phyloP scores from a whole-genome alignment of 2,329 filamentous ascomycete genomes.

The Claviceps cyperi region DNA sequence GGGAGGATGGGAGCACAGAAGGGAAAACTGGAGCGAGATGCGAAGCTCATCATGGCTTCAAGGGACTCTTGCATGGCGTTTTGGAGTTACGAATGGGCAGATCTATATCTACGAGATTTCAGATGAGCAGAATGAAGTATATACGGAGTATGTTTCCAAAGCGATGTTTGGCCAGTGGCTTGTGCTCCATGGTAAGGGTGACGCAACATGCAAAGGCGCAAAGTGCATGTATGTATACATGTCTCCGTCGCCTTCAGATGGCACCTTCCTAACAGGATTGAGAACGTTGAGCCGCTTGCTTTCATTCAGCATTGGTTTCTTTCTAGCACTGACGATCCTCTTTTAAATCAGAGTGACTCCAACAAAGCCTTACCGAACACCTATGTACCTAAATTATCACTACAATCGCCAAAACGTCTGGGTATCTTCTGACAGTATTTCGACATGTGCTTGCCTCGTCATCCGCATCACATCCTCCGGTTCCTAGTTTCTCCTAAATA shows the following conservation, averaged over 20 bases:
- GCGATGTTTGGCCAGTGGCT: neutral
- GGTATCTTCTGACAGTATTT: neutral
- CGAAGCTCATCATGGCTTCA: slow-evolving; percentile 3
- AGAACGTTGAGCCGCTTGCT: neutral
- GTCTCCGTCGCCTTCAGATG: neutral
- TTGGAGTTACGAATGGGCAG: slow-evolving; percentile 3
- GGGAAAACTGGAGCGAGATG: neutral
- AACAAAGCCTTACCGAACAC: neutral
- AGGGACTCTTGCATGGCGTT: slow-evolving; percentile 11
- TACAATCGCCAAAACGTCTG: neutral
- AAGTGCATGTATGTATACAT: neutral
- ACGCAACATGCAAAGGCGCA: neutral
- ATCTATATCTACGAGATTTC: neutral
- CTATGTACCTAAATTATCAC: neutral
- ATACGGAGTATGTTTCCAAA: neutral
- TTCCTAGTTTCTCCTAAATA: neutral
- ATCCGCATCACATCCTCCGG: neutral
- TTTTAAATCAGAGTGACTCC: neutral
- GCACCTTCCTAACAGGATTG: neutral
- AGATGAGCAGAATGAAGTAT: neutral
- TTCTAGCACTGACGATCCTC: neutral
- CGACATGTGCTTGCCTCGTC: neutral
- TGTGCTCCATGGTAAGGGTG: neutral
- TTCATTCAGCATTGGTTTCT: neutral
- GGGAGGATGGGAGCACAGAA: neutral